Percentiles rank a stretch among this genome's conserved stretches.
Conservation (phyloP, 2,329 filamentous ascomycete species). For the Diaporthe eres region DNA sequence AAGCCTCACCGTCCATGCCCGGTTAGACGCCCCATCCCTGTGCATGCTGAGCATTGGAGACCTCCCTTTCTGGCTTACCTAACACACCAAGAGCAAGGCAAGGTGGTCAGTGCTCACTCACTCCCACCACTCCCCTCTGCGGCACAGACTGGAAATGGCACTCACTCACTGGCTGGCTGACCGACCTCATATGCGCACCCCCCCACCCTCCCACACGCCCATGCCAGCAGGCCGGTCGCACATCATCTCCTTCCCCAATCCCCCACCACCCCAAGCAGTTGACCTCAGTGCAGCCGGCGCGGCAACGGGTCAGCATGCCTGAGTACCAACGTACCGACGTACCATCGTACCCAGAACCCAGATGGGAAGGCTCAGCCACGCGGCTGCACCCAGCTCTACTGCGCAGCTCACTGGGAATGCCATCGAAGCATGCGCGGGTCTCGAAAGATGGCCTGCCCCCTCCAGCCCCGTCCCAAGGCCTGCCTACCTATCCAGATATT, state of each 20-base stretch:
- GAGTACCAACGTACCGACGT: conserved; percentile 9
- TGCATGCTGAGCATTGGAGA: neutral
- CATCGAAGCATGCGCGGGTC: conserved; percentile 31
- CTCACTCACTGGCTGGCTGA: neutral
- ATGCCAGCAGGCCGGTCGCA: neutral
- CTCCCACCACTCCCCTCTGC: neutral
- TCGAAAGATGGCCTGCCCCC: conserved; percentile 35
- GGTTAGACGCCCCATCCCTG: conserved; percentile 1
- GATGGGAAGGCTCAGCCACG: conserved; percentile 18
- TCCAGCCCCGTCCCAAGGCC: conserved; percentile 35
- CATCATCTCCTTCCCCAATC: neutral
- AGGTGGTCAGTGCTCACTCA: neutral
- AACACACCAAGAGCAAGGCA: neutral
- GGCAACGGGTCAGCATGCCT: neutral
- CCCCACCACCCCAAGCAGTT: neutral
- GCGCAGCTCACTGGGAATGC: conserved; percentile 18
- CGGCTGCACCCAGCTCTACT: conserved; percentile 24
- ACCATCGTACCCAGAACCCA: conserved; percentile 13
- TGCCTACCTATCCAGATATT: conserved; percentile 1
- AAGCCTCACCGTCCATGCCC: conserved; percentile 16
- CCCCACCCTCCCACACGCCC: neutral
- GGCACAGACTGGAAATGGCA: neutral
- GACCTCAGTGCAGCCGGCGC: conserved; percentile 4
- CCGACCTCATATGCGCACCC: neutral
- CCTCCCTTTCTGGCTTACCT: conserved; percentile 23